phyloP scores from a whole-genome alignment of 202 grass and related monocot genomes.

The Carex arenaria region DNA sequence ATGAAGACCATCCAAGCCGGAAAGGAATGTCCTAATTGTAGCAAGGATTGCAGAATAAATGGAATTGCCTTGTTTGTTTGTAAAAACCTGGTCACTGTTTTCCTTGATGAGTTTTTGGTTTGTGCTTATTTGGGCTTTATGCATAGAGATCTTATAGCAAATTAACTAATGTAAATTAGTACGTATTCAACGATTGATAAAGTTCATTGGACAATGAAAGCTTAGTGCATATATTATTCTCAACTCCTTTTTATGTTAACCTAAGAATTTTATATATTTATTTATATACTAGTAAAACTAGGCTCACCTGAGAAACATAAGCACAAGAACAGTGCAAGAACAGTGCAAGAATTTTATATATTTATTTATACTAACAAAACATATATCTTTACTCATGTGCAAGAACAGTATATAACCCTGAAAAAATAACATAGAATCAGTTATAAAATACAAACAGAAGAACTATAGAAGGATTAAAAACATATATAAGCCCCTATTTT shows the following conservation, averaged over 20 bases:
- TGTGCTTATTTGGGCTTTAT: not conserved
- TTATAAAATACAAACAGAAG: constrained; percentile 3
- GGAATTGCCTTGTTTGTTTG: constrained; percentile 16
- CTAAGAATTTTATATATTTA: constrained; percentile 2
- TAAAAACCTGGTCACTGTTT: not conserved
- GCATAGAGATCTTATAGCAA: not conserved
- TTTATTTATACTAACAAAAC: constrained; percentile 16
- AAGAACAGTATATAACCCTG: constrained; percentile 71
- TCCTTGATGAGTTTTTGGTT: not conserved
- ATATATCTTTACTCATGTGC: constrained; percentile 31
- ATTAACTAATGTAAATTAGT: not conserved
- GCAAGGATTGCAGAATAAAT: constrained; percentile 38
- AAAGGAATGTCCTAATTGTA: constrained; percentile 28
- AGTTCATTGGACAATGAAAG: not conserved
- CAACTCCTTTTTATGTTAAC: not conserved
- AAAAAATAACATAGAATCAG: constrained; percentile 4
- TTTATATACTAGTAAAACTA: constrained; percentile 13
- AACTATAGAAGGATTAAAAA: not conserved
- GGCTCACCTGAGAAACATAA: not conserved
- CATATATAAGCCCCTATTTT: not conserved
- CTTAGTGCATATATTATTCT: not conserved
- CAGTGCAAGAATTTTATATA: not conserved
- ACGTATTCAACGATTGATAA: not conserved
- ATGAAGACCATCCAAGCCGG: constrained; percentile 22
- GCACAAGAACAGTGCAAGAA: no score